A percentile compares a stretch with the other conserved stretches of the same genome.
phyloP scores from a whole-genome alignment of 371 early-diverging fungal genomes.

The Apophysomyces trapeziformis region DNA sequence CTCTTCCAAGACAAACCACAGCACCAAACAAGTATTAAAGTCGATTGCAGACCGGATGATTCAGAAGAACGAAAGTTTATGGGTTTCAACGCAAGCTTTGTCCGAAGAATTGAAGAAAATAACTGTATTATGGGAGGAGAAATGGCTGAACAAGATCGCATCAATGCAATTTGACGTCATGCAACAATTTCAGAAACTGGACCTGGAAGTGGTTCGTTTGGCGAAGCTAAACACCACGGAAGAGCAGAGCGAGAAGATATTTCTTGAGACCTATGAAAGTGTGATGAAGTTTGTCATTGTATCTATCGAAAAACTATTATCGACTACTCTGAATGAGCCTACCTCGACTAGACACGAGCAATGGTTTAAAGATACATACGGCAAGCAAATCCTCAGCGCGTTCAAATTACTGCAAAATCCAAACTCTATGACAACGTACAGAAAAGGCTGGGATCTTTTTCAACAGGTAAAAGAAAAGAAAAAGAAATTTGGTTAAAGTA shows the following conservation, averaged over 20 bases:
- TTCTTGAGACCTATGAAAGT: constrained; percentile 58
- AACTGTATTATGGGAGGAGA: constrained; percentile 85
- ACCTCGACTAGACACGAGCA: constrained; percentile 68
- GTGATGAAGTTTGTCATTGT: constrained; percentile 64
- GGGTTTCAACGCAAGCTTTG: constrained; percentile 61
- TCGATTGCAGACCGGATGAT: constrained; percentile 52
- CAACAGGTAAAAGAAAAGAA: constrained; percentile 50
- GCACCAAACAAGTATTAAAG: constrained; percentile 45
- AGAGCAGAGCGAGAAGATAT: constrained; percentile 49
- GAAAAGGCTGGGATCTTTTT: constrained; percentile 63
- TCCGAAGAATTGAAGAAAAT: constrained; percentile 73
- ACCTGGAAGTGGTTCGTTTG: constrained; percentile 56
- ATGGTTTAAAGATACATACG: constrained; percentile 67
- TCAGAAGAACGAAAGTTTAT: constrained; percentile 49
- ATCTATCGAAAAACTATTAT: constrained; percentile 57
- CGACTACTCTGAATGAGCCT: constrained; percentile 35
- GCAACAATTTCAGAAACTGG: constrained; percentile 58
- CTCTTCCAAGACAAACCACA: constrained; percentile 50
- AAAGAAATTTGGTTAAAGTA: background rate
- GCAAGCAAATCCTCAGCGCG: constrained; percentile 55
- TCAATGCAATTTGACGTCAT: constrained; percentile 64
- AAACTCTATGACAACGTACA: constrained; percentile 52
- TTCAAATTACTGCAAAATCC: constrained; percentile 56
- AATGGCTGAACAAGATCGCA: constrained; percentile 76
- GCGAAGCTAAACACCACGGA: constrained; percentile 42